Evolutionary conservation across 257 asterid genomes (phyloP).

Genomic region (Misopates orontium): DNA sequence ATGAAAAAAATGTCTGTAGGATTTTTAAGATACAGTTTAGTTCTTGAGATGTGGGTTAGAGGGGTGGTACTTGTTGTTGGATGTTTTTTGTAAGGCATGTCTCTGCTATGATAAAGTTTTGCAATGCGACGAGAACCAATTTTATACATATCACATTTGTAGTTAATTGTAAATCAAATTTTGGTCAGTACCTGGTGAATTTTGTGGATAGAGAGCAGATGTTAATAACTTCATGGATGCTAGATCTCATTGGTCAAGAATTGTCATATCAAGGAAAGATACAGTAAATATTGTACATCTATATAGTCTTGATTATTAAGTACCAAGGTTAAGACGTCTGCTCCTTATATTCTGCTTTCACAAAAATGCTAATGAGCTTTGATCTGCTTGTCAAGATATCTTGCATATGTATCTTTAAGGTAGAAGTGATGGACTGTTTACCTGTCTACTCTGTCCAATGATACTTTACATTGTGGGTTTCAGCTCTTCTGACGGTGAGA

Average conservation of each 20-base stretch:
- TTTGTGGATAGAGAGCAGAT: slow-evolving; percentile 1
- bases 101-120: no score
- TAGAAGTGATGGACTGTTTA: background rate
- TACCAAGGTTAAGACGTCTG: slow-evolving; percentile 2
- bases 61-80: background rate
- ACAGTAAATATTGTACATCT: background rate
- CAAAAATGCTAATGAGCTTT: background rate
- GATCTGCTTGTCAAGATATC: background rate
- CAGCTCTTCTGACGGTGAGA: slow-evolving; percentile 79
- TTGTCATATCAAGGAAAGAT: background rate
- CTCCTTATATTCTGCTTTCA: background rate
- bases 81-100: background rate
- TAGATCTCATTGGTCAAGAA: background rate
- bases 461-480: slow-evolving; percentile 24
- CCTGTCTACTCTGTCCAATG: slow-evolving; percentile 7
- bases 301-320: background rate
- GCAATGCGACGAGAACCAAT: no score
- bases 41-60: background rate
- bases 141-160: no score
- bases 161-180: no score
- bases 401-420: slow-evolving; percentile 9
- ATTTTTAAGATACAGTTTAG: background rate
- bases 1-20: background rate
- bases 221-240: background rate
- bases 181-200: background rate